Base-by-base conservation (phyloP, 768 basidiomycete species). In the Coprinopsis marcescibilis region DNA sequence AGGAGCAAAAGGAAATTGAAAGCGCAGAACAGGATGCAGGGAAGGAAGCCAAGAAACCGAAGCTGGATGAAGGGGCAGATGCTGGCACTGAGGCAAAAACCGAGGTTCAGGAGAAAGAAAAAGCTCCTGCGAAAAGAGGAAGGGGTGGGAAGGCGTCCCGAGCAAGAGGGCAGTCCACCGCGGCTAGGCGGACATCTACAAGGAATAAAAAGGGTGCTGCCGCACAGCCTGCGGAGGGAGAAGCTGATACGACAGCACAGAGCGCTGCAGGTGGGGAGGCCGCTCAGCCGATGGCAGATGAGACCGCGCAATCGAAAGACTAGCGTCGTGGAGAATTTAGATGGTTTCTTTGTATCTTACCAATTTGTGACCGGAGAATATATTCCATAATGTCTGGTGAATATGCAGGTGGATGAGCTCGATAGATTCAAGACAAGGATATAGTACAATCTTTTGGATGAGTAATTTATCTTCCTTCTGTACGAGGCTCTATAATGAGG, bases 381-480 rank as follows among this genome's bases (percentile, higher is more conserved):
- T n/a, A n/a, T n/a, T n/a, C n/a, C n/a, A n/a, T n/a, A n/a, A n/a
- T n/a, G n/a, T n/a, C n/a, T n/a, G n/a, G 10, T 8, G 30, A n/a
- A 8, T 8, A 32, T 32, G 30, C 8, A 32, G 30, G 30, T 32
- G 30, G 10, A 32, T 32, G 10, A 32, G 30, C 30, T 40, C 36
- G 32, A 20, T 26, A 43, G 27, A 48, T 52, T 53, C 46, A 49
- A 27, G 46, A 27, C 43, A 21, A 37, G 19, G 33, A 42, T 32
- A 50, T 44, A 38, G n/a, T 36, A 50, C 26, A 54, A 35, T 23
- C 32, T 12, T 17, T 17, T 7, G n/a, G n/a, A n/a, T 17, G 35
- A n/a, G 35, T 8, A n/a, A 34, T 42, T 59, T 57, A 66, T 52
- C 63, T 57, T 46, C 63, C 63, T 20, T 67, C 66, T 35, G 66